These are phyloP conservation scores for Cladosporium sp. DNA, from an alignment of 2,329 filamentous ascomycete species.

Conservation along the genomic window DNA sequence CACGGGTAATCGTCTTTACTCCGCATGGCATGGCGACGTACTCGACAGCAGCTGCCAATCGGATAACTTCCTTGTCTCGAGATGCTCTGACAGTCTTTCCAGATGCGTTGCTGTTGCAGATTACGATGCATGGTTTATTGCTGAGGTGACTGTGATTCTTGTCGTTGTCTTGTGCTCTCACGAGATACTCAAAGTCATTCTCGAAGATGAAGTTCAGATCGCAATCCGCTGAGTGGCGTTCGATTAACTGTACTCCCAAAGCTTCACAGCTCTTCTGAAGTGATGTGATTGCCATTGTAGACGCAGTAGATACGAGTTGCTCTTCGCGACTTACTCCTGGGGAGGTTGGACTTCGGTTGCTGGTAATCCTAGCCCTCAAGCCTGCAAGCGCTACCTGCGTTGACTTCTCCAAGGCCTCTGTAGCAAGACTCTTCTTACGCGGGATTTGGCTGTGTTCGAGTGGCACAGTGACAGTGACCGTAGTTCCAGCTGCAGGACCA, in stretches of 20 bases:
- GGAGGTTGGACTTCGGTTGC: background rate
- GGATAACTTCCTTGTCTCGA: background rate
- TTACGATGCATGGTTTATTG: constrained; percentile 1
- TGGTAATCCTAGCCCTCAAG: background rate
- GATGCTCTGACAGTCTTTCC: background rate
- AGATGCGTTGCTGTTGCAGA: constrained; percentile 5
- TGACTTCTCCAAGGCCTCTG: background rate
- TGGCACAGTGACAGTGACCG: constrained; percentile 22
- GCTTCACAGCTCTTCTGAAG: background rate
- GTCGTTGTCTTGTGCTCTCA: background rate
- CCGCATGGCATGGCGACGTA: constrained; percentile 5
- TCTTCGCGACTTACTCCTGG: background rate
- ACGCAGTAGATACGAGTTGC: background rate
- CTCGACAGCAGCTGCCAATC: background rate
- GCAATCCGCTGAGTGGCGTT: background rate
- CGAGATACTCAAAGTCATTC: background rate
- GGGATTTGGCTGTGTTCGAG: background rate
- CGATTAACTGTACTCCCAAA: background rate
- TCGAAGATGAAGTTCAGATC: background rate
- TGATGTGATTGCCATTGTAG: background rate
- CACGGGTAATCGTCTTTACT: background rate
- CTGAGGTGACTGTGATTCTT: background rate
- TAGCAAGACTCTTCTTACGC: background rate
- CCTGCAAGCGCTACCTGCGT: background rate
- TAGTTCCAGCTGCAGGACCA: constrained; percentile 22